Conservation (phyloP, 768 basidiomycete species). For the Rhodotorula graminis region DNA sequence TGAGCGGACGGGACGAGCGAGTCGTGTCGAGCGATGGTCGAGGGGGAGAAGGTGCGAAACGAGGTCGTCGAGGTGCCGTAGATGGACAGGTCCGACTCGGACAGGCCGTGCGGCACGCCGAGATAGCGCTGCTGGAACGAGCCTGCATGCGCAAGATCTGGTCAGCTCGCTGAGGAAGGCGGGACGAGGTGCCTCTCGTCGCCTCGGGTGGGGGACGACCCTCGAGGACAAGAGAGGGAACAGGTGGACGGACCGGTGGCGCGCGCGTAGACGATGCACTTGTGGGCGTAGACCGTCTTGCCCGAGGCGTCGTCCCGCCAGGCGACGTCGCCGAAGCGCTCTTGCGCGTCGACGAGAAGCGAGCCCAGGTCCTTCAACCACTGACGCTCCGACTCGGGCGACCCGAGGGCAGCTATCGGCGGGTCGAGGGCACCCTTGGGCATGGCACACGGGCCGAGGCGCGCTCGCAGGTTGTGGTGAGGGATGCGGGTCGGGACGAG, state of each 20-base stretch:
- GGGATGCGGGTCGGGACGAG: too few relatives aligned
- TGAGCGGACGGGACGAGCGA: neutral
- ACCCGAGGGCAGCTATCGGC: neutral
- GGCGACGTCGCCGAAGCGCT: conserved; percentile 88
- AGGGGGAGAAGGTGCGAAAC: conserved; percentile 14
- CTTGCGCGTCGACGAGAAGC: conserved; percentile 72
- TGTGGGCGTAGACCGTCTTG: conserved; percentile 20
- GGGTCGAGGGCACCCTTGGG: neutral
- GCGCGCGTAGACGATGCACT: conserved; percentile 31
- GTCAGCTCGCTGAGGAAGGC: neutral
- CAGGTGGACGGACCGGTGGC: conserved; percentile 13
- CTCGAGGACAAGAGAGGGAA: neutral
- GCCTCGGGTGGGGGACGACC: too few relatives aligned
- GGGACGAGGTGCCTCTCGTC: too few relatives aligned
- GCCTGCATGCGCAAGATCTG: neutral
- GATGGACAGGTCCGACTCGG: conserved; percentile 16
- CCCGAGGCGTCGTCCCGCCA: conserved; percentile 60
- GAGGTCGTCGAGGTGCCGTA: conserved; percentile 16
- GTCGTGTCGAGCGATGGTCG: neutral
- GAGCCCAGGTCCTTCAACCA: conserved; percentile 78
- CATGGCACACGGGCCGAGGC: too few relatives aligned
- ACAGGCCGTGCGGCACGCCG: conserved; percentile 11
- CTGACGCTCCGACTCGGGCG: conserved; percentile 40
- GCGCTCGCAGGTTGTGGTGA: too few relatives aligned
- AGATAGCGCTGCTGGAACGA: conserved; percentile 36